Evolutionary conservation across 108 stramenopile genomes (phyloP).

Genomic region (Cyclotella cryptica): DNA sequence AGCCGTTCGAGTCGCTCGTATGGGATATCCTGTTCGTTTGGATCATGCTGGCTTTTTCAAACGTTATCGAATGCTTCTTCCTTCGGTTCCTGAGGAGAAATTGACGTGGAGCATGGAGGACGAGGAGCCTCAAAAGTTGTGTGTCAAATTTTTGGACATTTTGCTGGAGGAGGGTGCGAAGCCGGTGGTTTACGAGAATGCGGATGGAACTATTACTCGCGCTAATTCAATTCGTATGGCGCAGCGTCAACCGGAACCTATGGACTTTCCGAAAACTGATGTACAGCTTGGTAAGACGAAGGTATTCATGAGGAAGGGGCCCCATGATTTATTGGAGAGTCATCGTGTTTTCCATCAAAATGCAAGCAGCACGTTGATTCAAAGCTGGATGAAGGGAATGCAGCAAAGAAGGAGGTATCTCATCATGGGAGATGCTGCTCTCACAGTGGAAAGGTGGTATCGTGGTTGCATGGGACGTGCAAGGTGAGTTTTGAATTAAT

Average conservation of each 20-base stretch:
- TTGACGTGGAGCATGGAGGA: constrained; percentile 83
- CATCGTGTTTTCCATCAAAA: constrained; percentile 82
- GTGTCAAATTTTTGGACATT: constrained; percentile 75
- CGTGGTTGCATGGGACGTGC: constrained; percentile 87
- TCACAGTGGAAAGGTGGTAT: constrained; percentile 76
- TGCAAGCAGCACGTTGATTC: constrained; percentile 78
- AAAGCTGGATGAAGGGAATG: constrained; percentile 85
- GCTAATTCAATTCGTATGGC: constrained; percentile 91
- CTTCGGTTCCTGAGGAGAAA: constrained; percentile 61
- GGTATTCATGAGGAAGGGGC: constrained; percentile 94
- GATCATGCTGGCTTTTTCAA: constrained; percentile 89
- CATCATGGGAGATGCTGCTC: constrained; percentile 65
- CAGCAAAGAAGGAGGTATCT: constrained; percentile 69
- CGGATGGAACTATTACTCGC: constrained; percentile 76
- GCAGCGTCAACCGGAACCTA: constrained; percentile 82
- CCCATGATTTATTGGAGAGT: constrained; percentile 91
- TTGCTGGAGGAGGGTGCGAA: constrained; percentile 79
- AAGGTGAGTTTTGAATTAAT: constrained; percentile 48
- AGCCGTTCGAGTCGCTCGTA: constrained; percentile 98
- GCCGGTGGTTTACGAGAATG: constrained; percentile 55
- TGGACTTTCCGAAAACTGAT: constrained; percentile 81
- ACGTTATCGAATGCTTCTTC: constrained; percentile 90
- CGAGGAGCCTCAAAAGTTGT: constrained; percentile 77
- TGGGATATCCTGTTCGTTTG: constrained; percentile 98
- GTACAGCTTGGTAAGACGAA: constrained; percentile 93